Base-by-base conservation (phyloP, 108 stramenopile genomes). In the Cyclotella atomus region DNA sequence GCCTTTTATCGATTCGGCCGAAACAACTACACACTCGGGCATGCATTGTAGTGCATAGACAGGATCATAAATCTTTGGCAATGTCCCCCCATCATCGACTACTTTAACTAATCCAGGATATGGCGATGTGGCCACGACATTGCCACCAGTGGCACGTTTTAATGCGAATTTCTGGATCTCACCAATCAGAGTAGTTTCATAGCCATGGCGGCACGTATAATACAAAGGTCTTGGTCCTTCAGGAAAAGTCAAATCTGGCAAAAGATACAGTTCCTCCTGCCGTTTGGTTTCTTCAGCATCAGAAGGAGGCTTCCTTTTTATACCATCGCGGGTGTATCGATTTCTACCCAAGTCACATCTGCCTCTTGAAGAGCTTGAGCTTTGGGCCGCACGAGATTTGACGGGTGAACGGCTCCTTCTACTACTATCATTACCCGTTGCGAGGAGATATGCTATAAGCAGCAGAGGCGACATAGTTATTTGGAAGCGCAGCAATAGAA, bases 171-270 rank as follows among this genome's bases (percentile, higher is more conserved):
- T 38, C 19, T 35, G 8, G 5, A 85, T 69, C 68, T 87, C 87
- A 14, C 80, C 73, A 43, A 83, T 84, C 27, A 87, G 38, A 32
- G 84, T 73, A 6, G 62, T 44, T 64, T 87, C 87, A 52, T 87
- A 87, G 14, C 82, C 83, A 50, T 87, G 87, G 19, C 87, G 70
- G 41, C 83, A 84, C 6, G 87, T 85, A 59, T 64, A 87, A 36
- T 83, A 84, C 17, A 63, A 59, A 2, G 87, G 87, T 12, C 70
- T 30, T 15, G 82, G 82, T 2, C 63, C 73, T 32, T 66, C 43
- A 27, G 84, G 54, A 3, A 41, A 27, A 16, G 82, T 82, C 52
- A 75, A 36, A 7, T 61, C 65, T 25, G 79, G 79, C 34, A 71
- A 52, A 20, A 67, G 79, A 35, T 28, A 15, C 20, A 65, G 25